Evolutionary conservation across 176 grass and related monocot genomes (phyloP), one percentile per base, ranked within the genome.

Genomic region (Aegilops sharonensis): DNA sequence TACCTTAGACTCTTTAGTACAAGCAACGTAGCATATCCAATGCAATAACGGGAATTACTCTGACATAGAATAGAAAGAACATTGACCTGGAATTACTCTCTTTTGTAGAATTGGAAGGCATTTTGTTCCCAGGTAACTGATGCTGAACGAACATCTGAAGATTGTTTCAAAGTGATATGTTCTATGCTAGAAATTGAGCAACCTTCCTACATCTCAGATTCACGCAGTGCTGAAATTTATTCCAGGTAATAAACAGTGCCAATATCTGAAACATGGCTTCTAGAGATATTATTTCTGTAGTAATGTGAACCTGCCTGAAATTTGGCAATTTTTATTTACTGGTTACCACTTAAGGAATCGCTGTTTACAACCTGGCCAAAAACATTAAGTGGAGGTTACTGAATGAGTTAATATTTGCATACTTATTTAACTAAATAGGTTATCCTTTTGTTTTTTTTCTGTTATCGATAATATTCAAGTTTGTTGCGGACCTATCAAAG

Each of bases 131-230:
- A 40, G 59, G 21, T 84, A 63, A 64, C 20, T 39, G 24, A 79
- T 20, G 6, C 14, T 74, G 35, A 73, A 78, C 11, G 9, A 45
- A 68, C n/a, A 78, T 88, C 36, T 61, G 50, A 21, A 71, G 57
- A 78, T 61, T 47, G 8, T 63, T 80, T 76, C 40, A 59, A 57
- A 47, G 73, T 69, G 72, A 68, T 72, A 86, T 80, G 32, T 56
- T 82, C 61, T 59, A 68, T 67, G n/a, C 35, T 60, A 63, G 12
- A 5, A 59, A 59, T 54, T 7, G 50, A 54, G 50, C 50, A 54
- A 54, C 50, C 15, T 54, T 54, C 50, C 50, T 37, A 78, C 21
- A 52, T 48, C 21, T 45, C 24, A 11, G 48, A 56, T 24, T 25
- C 56, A 68, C 36, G 35, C 17, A n/a, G 6, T 52, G 43, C 47